These are phyloP conservation scores for Stagonosporopsis cucurbitacearum DNA, from an alignment of 2,329 filamentous ascomycete species.

Conservation along the genomic window DNA sequence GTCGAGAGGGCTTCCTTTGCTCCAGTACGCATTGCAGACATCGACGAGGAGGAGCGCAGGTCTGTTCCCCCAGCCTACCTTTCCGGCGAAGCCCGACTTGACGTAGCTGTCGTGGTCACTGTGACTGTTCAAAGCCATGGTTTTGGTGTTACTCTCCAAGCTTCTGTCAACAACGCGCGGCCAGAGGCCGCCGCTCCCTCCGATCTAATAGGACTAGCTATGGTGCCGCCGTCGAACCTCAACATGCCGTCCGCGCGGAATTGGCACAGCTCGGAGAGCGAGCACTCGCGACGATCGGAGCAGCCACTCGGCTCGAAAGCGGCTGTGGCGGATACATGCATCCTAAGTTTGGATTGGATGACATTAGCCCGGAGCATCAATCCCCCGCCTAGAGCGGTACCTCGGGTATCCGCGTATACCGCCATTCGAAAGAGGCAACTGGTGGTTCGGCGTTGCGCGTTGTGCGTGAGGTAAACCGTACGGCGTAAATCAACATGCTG, in stretches of 20 bases:
- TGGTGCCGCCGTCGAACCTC: constrained; percentile 10
- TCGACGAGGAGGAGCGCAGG: constrained; percentile 57
- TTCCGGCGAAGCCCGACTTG: constrained; percentile 49
- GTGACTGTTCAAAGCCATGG: constrained; percentile 29
- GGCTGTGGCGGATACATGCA: constrained; percentile 32
- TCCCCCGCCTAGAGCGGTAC: constrained; percentile 31
- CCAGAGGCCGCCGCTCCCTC: constrained; percentile 12
- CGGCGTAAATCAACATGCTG: constrained; percentile 1
- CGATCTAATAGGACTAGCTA: constrained; percentile 17
- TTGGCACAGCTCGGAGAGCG: constrained; percentile 20
- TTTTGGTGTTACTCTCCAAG: constrained; percentile 19
- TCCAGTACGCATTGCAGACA: constrained; percentile 58
- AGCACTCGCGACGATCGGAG: constrained; percentile 18
- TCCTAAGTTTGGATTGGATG: constrained; percentile 23
- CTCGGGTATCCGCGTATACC: constrained; percentile 32
- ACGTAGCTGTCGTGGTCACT: constrained; percentile 33
- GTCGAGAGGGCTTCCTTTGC: constrained; percentile 51
- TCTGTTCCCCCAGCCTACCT: constrained; percentile 54
- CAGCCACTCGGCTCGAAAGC: constrained; percentile 19
- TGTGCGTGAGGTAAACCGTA: constrained; percentile 5
- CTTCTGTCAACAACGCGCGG: constrained; percentile 14
- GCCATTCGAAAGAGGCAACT: constrained; percentile 13
- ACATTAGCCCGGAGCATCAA: constrained; percentile 30
- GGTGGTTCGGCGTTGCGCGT: constrained; percentile 12
- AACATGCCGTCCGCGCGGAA: constrained; percentile 11